Conservation (phyloP, 495 filamentous ascomycete species). For the Tuber indicum region DNA sequence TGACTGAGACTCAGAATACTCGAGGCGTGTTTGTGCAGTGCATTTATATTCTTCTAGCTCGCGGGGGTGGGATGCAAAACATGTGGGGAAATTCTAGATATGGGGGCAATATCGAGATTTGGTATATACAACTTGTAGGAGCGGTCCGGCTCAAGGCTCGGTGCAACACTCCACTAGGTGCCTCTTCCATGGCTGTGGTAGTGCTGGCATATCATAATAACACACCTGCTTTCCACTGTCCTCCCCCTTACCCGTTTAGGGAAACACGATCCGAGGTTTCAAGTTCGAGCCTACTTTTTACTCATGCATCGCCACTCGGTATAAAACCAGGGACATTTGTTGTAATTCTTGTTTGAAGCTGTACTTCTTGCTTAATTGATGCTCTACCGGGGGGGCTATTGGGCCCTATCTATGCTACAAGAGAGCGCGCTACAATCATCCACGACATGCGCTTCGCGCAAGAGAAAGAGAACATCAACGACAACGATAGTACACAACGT, state of each 20-base stretch:
- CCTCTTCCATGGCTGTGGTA: background rate
- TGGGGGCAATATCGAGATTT: too few relatives aligned
- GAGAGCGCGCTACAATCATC: too few relatives aligned
- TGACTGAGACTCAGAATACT: background rate
- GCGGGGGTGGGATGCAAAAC: background rate
- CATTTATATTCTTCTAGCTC: background rate
- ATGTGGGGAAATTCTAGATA: background rate
- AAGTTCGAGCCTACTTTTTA: background rate
- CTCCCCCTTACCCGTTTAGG: background rate
- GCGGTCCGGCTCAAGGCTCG: background rate
- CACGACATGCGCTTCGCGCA: too few relatives aligned
- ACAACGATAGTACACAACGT: too few relatives aligned
- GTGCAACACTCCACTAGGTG: background rate
- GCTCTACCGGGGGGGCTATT: too few relatives aligned
- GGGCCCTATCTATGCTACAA: too few relatives aligned
- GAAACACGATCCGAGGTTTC: background rate
- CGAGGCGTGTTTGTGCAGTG: background rate
- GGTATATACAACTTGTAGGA: background rate
- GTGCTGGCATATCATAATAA: background rate
- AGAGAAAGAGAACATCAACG: too few relatives aligned
- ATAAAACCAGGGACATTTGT: background rate
- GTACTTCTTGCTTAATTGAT: too few relatives aligned
- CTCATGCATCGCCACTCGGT: background rate
- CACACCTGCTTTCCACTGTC: background rate
- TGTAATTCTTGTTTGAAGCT: too few relatives aligned